Percentiles rank a stretch among this genome's conserved stretches.
phyloP scores from a whole-genome alignment of 2,329 filamentous ascomycete genomes.

The Neofusicoccum parvum region DNA sequence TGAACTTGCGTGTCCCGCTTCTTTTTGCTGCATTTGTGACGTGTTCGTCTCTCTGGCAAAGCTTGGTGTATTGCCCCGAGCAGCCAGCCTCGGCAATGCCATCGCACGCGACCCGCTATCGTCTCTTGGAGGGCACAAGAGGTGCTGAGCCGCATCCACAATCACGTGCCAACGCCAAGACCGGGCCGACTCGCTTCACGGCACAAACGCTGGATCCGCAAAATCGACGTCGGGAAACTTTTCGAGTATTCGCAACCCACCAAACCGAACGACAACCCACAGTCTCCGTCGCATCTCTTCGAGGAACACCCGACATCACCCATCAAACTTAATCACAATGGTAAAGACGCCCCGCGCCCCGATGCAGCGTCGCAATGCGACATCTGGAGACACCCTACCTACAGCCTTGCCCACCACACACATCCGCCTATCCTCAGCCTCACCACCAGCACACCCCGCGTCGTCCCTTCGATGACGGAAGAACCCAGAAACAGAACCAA shows the following conservation, averaged over 20 bases:
- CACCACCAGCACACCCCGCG: neutral
- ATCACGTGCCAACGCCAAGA: constrained; percentile 12
- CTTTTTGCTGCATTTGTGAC: neutral
- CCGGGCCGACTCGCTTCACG: constrained; percentile 18
- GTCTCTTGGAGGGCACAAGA: neutral
- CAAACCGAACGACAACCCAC: constrained; percentile 14
- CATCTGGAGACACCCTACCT: constrained; percentile 1
- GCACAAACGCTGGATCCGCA: constrained; percentile 17
- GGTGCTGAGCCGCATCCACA: neutral
- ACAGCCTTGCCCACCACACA: constrained; percentile 13
- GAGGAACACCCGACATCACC: constrained; percentile 46
- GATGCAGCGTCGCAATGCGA: neutral
- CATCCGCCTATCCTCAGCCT: neutral
- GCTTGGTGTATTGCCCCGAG: neutral
- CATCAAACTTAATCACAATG: constrained; percentile 40
- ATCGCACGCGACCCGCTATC: neutral
- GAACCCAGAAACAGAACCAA: neutral
- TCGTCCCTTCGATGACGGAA: neutral
- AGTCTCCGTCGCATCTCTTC: constrained; percentile 35
- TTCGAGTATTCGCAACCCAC: constrained; percentile 8
- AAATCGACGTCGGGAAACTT: constrained; percentile 20
- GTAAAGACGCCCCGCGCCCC: constrained; percentile 29
- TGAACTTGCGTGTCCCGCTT: constrained; percentile 2
- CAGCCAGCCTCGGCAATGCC: neutral
- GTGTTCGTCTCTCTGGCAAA: neutral